Evolutionary conservation across 169 alveolate genomes (phyloP).

Genomic region (Plasmodium falciparum): DNA sequence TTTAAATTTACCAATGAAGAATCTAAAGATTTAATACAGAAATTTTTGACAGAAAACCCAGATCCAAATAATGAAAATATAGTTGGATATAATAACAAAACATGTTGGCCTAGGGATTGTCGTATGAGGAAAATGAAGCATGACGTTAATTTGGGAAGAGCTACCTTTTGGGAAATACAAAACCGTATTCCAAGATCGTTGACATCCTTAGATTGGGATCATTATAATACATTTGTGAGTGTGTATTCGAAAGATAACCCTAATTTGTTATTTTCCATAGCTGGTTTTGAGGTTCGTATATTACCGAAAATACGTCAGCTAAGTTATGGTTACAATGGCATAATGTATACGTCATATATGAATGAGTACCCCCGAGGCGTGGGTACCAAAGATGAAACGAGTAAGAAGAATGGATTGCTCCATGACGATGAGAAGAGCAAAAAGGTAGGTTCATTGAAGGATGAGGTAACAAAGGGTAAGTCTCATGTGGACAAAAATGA

Average conservation of each 20-base stretch:
- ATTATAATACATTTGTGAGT: conserved; percentile 96
- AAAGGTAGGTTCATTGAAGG: neutral
- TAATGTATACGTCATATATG: conserved; percentile 78
- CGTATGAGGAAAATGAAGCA: conserved; percentile 99
- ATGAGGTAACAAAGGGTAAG: too few species aligned
- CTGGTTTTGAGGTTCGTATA: conserved; percentile 99
- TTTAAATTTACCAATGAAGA: conserved; percentile 96
- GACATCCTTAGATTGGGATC: conserved; percentile 97
- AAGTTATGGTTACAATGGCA: conserved; percentile 78
- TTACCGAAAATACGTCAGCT: conserved; percentile 93
- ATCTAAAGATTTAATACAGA: conserved; percentile 96
- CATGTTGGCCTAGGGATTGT: conserved; percentile 99
- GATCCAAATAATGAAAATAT: conserved; percentile 99
- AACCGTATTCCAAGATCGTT: conserved; percentile 99
- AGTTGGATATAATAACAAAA: conserved; percentile 99
- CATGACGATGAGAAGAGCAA: conserved; percentile 13
- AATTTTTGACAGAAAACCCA: conserved; percentile 99
- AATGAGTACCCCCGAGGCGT: neutral
- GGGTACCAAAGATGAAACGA: too few species aligned
- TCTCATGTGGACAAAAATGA: too few species aligned
- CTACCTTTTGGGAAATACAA: conserved; percentile 99
- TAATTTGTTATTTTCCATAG: conserved; percentile 97
- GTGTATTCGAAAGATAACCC: conserved; percentile 99
- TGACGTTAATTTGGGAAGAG: conserved; percentile 99
- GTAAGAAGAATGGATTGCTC: conserved; percentile 31